phyloP scores from a whole-genome alignment of 495 filamentous ascomycete genomes.

The Elaphomyces granulatus region DNA sequence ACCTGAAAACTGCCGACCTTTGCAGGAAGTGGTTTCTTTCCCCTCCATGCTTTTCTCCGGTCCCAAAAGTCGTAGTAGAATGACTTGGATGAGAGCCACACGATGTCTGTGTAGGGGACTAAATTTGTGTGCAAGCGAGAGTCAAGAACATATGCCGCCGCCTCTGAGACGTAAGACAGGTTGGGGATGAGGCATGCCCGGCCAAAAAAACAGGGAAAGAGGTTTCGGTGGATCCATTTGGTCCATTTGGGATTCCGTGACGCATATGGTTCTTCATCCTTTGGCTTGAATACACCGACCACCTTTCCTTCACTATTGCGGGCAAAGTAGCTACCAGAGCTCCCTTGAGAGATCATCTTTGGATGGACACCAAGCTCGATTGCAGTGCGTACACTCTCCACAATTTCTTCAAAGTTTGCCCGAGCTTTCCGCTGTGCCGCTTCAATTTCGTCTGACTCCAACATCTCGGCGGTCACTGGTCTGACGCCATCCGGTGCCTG shows the following conservation, averaged over 20 bases:
- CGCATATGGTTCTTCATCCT: constrained; percentile 96
- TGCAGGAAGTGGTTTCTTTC: constrained; percentile 71
- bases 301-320: constrained; percentile 81
- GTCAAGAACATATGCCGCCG: constrained; percentile 90
- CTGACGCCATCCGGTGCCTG: constrained; percentile 74
- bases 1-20: constrained; percentile 96
- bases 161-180: constrained; percentile 97
- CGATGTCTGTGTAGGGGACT: constrained; percentile 92
- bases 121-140: constrained; percentile 77
- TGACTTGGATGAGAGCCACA: constrained; percentile 85
- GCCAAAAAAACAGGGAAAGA: constrained; percentile 96
- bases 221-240: constrained; percentile 85
- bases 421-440: constrained; percentile 48
- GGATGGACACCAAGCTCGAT: constrained; percentile 90
- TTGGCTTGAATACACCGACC: constrained; percentile 96
- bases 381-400: constrained; percentile 79
- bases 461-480: constrained; percentile 58
- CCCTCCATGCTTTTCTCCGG: constrained; percentile 72
- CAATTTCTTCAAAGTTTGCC: constrained; percentile 68
- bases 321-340: constrained; percentile 96
- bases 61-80: constrained; percentile 99
- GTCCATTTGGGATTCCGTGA: constrained; percentile 90
- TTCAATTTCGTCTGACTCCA: constrained; percentile 45
- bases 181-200: constrained; percentile 95
- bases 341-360: constrained; percentile 90